Conservation (phyloP, 495 filamentous ascomycete species). For the Daldinia caldariorum region DNA sequence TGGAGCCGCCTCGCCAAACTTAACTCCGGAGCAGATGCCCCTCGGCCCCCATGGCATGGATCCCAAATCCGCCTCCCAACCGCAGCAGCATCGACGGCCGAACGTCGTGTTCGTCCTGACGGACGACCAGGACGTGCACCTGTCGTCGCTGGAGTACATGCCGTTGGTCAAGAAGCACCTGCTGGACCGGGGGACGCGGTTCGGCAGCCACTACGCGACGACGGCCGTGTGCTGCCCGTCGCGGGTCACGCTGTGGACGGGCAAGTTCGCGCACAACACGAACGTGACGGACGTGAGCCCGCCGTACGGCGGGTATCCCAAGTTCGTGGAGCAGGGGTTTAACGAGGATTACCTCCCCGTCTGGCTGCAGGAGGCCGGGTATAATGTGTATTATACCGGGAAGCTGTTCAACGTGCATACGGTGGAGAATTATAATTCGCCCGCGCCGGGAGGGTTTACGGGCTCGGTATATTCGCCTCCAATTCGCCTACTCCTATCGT, state of each 20-base stretch:
- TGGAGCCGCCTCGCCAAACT: background rate
- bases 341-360: conserved; percentile 71
- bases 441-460: conserved; percentile 63
- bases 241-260: conserved; percentile 70
- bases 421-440: conserved; percentile 63
- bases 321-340: conserved; percentile 69
- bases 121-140: conserved; percentile 68
- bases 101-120: conserved; percentile 65
- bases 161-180: conserved; percentile 61
- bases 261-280: conserved; percentile 72
- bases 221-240: conserved; percentile 70
- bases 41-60: background rate
- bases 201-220: conserved; percentile 65
- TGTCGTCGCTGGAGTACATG: conserved; percentile 65
- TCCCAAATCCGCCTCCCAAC: background rate
- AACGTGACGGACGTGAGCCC: conserved; percentile 74
- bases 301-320: conserved; percentile 72
- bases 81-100: conserved; percentile 19
- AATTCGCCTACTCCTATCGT: background rate
- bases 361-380: conserved; percentile 72
- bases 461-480: conserved; percentile 46
- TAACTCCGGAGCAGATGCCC: conserved; percentile 19
- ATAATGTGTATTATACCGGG: conserved; percentile 73
- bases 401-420: conserved; percentile 73
- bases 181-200: conserved; percentile 61